These are phyloP conservation scores for Phascolomyces articulosus DNA, from an alignment of 371 early-diverging fungal species.

Conservation along the genomic window DNA sequence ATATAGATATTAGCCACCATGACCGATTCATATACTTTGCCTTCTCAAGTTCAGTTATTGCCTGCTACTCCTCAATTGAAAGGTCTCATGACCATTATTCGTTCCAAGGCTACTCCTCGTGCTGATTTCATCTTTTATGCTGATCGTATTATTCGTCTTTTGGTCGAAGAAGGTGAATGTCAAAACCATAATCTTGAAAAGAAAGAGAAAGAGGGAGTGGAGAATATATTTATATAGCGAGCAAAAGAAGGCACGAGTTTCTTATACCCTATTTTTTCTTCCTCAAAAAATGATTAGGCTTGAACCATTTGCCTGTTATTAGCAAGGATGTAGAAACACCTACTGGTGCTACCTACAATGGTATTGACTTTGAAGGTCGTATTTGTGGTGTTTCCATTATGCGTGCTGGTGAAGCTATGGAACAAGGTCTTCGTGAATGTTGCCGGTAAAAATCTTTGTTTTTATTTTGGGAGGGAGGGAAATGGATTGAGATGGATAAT, in stretches of 20 bases:
- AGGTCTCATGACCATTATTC: constrained; percentile 86
- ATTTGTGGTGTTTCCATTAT: constrained; percentile 96
- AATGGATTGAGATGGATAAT: too few relatives aligned
- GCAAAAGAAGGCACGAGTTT: too few relatives aligned
- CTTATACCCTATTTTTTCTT: neutral
- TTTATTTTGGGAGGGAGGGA: neutral
- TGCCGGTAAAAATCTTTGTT: constrained; percentile 55
- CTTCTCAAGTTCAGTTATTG: constrained; percentile 70
- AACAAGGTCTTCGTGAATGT: constrained; percentile 90
- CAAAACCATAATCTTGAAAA: neutral
- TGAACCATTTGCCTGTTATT: constrained; percentile 90
- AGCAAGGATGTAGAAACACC: constrained; percentile 79
- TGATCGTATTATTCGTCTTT: constrained; percentile 88
- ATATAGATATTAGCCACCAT: constrained; percentile 1
- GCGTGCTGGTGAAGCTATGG: constrained; percentile 95
- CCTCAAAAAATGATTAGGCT: constrained; percentile 45
- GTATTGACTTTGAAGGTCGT: constrained; percentile 82
- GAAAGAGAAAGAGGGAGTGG: too few relatives aligned
- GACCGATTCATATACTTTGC: constrained; percentile 41
- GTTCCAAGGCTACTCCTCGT: constrained; percentile 78
- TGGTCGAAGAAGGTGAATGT: constrained; percentile 41
- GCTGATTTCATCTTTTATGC: constrained; percentile 94
- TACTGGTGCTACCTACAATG: constrained; percentile 72
- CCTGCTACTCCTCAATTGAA: constrained; percentile 79
- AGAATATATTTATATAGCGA: too few relatives aligned